Percentiles rank a stretch among this genome's conserved stretches.
Conservation (phyloP, 169 alveolate genomes). For the Cryptosporidium parvum region DNA sequence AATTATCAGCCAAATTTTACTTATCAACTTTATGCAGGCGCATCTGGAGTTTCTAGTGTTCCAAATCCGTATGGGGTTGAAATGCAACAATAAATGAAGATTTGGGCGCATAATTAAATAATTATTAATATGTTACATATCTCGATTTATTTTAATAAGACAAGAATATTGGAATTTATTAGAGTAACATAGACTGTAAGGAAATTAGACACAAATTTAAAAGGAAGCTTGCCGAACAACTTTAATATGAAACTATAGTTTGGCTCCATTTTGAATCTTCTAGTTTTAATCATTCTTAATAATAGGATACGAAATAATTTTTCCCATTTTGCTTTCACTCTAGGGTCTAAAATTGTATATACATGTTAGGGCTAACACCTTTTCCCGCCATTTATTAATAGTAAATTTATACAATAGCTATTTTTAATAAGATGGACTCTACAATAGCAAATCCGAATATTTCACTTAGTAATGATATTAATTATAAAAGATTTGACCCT, state of each 20-base stretch:
- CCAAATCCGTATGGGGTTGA: conserved; percentile 52
- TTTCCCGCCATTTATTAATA: neutral
- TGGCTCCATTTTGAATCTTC: neutral
- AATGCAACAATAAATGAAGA: conserved; percentile 18
- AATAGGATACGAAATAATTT: neutral
- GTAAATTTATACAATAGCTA: neutral
- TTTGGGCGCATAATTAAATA: neutral
- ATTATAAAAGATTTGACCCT: neutral
- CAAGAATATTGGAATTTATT: neutral
- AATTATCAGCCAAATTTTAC: conserved; percentile 64
- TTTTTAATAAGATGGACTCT: neutral
- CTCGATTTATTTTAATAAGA: neutral
- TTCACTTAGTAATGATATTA: neutral
- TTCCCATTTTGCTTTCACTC: neutral
- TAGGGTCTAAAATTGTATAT: neutral
- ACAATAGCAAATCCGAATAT: neutral
- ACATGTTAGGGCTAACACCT: neutral
- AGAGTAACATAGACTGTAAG: neutral
- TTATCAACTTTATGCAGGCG: conserved; percentile 70
- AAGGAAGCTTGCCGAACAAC: neutral
- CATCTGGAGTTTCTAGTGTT: conserved; percentile 44
- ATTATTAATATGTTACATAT: neutral
- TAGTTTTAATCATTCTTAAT: conserved; percentile 9
- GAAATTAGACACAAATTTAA: neutral
- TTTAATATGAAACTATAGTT: neutral